phyloP scores from a whole-genome alignment of 768 basidiomycete species.

The Kwoniella bestiolae region DNA sequence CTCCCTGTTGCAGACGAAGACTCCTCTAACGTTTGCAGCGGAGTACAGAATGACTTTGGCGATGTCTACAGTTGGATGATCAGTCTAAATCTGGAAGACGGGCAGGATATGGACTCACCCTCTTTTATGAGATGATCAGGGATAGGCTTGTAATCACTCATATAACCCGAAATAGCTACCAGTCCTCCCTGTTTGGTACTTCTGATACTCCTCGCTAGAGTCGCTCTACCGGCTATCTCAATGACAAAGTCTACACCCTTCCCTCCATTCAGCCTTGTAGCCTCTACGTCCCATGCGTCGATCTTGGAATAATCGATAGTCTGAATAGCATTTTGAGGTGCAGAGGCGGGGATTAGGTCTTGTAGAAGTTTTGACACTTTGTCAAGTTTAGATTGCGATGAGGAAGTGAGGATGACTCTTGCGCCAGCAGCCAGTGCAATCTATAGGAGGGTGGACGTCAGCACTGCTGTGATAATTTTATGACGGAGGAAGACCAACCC shows the following conservation, averaged over 20 bases:
- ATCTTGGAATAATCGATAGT: slow-evolving; percentile 68
- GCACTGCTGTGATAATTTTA: not conserved
- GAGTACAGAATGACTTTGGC: slow-evolving; percentile 58
- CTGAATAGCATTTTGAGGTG: slow-evolving; percentile 35
- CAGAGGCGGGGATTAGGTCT: slow-evolving; percentile 56
- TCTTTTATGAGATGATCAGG: slow-evolving; percentile 40
- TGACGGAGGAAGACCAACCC: slow-evolving; percentile 18
- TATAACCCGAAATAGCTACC: slow-evolving; percentile 47
- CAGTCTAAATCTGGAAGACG: not conserved
- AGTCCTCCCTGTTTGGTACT: slow-evolving; percentile 43
- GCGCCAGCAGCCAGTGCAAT: slow-evolving; percentile 69
- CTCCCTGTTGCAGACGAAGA: slow-evolving; percentile 57
- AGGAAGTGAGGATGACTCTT: slow-evolving; percentile 70
- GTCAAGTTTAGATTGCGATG: slow-evolving; percentile 66
- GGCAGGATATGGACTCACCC: slow-evolving; percentile 18
- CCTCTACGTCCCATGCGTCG: slow-evolving; percentile 67
- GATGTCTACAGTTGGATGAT: slow-evolving; percentile 44
- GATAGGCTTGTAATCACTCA: slow-evolving; percentile 42
- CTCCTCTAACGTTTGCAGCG: slow-evolving; percentile 56
- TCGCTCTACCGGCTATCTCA: slow-evolving; percentile 47
- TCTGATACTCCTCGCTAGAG: slow-evolving; percentile 43
- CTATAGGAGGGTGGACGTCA: slow-evolving; percentile 57
- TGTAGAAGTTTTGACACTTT: slow-evolving; percentile 64
- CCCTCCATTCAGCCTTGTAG: slow-evolving; percentile 57
- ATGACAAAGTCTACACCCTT: slow-evolving; percentile 50